Conservation (phyloP, 306 rosid species). For the Macrotyloma uniflorum region DNA sequence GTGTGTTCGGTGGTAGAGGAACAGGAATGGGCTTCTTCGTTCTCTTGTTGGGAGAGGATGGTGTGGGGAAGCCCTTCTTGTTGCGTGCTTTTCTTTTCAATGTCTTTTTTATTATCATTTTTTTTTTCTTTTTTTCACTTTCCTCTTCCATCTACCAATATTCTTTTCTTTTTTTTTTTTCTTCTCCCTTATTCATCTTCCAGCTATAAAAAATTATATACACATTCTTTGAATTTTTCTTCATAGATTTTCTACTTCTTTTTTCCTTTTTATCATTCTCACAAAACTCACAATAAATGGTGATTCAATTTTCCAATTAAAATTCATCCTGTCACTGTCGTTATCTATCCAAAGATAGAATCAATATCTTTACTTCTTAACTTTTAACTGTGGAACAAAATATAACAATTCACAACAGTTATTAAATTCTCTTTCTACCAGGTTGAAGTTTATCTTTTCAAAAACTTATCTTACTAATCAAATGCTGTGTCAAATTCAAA, state of each 20-base stretch:
- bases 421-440: background rate
- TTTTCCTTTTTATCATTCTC: background rate
- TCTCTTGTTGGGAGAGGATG: slow-evolving; percentile 60
- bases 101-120: background rate
- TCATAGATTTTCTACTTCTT: too few species aligned
- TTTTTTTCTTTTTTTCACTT: background rate
- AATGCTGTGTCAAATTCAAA: background rate
- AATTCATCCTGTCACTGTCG: background rate
- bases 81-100: slow-evolving; percentile 48
- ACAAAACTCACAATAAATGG: background rate
- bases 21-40: slow-evolving; percentile 51
- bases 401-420: background rate
- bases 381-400: background rate
- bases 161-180: background rate
- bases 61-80: slow-evolving; percentile 60
- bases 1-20: slow-evolving; percentile 81
- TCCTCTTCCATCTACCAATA: background rate
- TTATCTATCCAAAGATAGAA: background rate
- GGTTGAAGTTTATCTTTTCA: background rate
- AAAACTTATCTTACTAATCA: background rate
- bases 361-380: background rate
- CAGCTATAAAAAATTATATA: too few species aligned
- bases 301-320: background rate
- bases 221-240: too few species aligned
- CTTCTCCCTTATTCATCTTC: too few species aligned